These are phyloP conservation scores for Mrakia gelida DNA, from an alignment of 768 basidiomycete genomes.

Conservation along the genomic window DNA sequence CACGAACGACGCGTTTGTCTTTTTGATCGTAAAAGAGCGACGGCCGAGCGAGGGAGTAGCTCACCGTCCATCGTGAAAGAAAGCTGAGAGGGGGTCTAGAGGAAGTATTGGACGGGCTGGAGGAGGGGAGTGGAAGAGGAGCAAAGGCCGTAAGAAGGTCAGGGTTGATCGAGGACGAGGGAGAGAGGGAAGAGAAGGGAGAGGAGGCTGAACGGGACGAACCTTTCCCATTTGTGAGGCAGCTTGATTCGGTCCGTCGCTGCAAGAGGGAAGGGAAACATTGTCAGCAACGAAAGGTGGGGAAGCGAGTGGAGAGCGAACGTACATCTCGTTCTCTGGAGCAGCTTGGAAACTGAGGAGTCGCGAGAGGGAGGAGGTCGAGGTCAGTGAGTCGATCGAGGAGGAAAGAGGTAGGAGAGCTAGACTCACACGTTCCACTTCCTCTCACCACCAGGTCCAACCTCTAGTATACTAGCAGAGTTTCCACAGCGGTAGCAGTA, in stretches of 20 bases:
- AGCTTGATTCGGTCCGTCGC: slow-evolving; percentile 32
- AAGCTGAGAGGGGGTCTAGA: background rate
- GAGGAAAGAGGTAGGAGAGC: background rate
- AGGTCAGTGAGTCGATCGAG: background rate
- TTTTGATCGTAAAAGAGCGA: background rate
- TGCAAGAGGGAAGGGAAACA: background rate
- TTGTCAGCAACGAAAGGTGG: no score
- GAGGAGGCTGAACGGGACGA: background rate
- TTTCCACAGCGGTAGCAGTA: slow-evolving; percentile 70
- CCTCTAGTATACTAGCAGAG: slow-evolving; percentile 91
- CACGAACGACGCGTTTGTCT: background rate
- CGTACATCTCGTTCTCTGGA: slow-evolving; percentile 75
- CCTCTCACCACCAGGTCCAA: slow-evolving; percentile 77
- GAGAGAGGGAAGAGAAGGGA: background rate
- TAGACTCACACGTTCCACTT: slow-evolving; percentile 73
- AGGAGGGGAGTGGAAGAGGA: background rate
- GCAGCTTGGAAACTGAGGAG: slow-evolving; percentile 72
- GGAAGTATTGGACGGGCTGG: slow-evolving; percentile 29
- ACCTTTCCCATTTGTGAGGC: slow-evolving; percentile 31
- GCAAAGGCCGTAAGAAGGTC: background rate
- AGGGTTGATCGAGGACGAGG: background rate
- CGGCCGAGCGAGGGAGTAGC: background rate
- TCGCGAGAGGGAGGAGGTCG: background rate
- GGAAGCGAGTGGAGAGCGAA: background rate
- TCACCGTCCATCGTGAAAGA: background rate